Evolutionary conservation across 108 stramenopile species (phyloP).

Genomic region (Cylindrotheca closterium): DNA sequence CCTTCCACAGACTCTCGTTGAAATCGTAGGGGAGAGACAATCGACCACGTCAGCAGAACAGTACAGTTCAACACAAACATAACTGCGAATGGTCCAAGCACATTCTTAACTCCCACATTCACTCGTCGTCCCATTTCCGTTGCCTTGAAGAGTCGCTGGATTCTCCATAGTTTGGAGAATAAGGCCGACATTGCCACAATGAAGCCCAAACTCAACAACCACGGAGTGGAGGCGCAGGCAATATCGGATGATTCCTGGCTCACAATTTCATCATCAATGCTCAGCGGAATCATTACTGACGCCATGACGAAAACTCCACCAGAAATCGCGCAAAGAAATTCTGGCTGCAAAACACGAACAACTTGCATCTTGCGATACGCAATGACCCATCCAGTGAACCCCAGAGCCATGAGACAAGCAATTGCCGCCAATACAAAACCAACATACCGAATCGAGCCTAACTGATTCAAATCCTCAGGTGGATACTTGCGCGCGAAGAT

Average conservation of each 20-base stretch:
- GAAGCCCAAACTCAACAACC: slow-evolving; percentile 28
- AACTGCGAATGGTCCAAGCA: slow-evolving; percentile 25
- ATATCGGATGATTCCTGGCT: not conserved
- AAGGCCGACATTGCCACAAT: slow-evolving; percentile 21
- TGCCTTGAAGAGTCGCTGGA: slow-evolving; percentile 7
- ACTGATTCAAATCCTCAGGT: slow-evolving; percentile 19
- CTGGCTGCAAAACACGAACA: slow-evolving; percentile 38
- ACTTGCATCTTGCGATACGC: slow-evolving; percentile 29
- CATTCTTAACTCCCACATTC: slow-evolving; percentile 14
- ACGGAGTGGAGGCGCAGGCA: slow-evolving; percentile 12
- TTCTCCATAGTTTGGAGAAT: slow-evolving; percentile 26
- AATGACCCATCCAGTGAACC: no score
- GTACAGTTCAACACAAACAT: slow-evolving; percentile 19
- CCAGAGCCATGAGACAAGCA: not conserved
- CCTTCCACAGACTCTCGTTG: slow-evolving; percentile 1
- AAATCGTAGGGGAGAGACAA: slow-evolving; percentile 22
- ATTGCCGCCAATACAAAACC: slow-evolving; percentile 7
- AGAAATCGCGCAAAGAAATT: slow-evolving; percentile 31
- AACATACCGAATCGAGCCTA: slow-evolving; percentile 14
- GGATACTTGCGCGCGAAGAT: no score
- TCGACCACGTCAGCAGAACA: slow-evolving; percentile 32
- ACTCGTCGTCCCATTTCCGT: not conserved
- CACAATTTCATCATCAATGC: not conserved
- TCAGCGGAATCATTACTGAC: slow-evolving; percentile 28
- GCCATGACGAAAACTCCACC: slow-evolving; percentile 35